These are phyloP conservation scores for Rhododendron simsii DNA, from an alignment of 148 eudicot genomes.

Conservation along the genomic window DNA sequence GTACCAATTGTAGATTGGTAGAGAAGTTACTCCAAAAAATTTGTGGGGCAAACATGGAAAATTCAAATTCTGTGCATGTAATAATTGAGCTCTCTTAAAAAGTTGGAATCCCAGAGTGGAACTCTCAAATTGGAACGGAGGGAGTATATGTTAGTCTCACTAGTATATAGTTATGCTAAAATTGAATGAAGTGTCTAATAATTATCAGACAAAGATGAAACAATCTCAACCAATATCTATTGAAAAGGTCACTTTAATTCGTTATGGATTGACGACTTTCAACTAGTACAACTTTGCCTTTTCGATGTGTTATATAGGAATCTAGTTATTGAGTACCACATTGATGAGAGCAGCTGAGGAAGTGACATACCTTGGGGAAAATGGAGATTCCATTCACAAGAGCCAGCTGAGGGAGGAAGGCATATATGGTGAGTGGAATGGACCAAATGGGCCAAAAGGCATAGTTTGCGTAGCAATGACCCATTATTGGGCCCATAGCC, in stretches of 20 bases:
- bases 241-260: neutral
- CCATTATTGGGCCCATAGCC: constrained; percentile 40
- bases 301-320: too few species aligned
- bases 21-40: too few species aligned
- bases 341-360: neutral
- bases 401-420: constrained; percentile 58
- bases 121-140: too few species aligned
- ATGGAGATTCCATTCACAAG: constrained; percentile 44
- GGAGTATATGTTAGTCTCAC: neutral
- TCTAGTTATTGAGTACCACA: neutral
- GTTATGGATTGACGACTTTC: neutral
- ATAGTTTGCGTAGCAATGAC: constrained; percentile 31
- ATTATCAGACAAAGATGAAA: neutral
- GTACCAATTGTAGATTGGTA: too few species aligned
- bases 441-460: constrained; percentile 34
- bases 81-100: too few species aligned
- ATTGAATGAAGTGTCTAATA: neutral
- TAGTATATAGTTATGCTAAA: too few species aligned
- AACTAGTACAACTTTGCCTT: neutral
- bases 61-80: too few species aligned
- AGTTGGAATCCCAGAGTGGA: too few species aligned
- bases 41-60: too few species aligned
- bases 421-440: constrained; percentile 48
- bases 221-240: neutral
- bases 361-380: constrained; percentile 36